phyloP scores from a whole-genome alignment of 345 rosid species.

The Salix viminalis region DNA sequence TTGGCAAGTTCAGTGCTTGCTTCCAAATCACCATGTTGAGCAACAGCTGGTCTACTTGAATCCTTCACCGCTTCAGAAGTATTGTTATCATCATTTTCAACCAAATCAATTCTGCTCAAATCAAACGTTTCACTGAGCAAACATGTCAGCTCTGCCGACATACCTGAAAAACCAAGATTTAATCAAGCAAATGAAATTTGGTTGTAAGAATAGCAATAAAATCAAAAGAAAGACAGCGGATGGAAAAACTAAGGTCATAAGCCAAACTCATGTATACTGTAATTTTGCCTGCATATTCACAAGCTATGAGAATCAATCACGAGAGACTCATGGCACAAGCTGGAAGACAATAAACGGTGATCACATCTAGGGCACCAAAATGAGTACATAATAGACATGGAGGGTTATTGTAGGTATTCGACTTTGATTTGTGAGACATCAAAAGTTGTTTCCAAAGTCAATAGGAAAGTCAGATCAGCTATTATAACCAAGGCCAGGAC shows the following conservation, averaged over 20 bases:
- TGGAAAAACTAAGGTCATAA: background rate
- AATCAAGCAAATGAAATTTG: background rate
- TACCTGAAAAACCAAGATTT: slow-evolving; percentile 47
- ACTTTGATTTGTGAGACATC: background rate
- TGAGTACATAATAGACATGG: background rate
- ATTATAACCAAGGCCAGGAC: background rate
- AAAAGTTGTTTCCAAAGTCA: background rate
- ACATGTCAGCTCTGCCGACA: slow-evolving; percentile 53
- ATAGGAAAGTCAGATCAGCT: background rate
- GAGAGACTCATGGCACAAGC: background rate
- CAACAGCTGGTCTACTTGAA: slow-evolving; percentile 35
- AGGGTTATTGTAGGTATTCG: background rate
- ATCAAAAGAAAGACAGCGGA: background rate
- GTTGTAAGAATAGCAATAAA: background rate
- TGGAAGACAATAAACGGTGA: background rate
- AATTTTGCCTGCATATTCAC: background rate
- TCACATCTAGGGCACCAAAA: background rate
- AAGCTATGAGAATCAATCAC: background rate
- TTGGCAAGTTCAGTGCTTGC: slow-evolving; percentile 22
- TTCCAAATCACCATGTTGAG: slow-evolving; percentile 37
- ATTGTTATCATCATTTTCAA: slow-evolving; percentile 37
- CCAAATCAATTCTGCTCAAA: slow-evolving; percentile 49
- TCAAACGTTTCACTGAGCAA: slow-evolving; percentile 61
- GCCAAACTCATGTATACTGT: background rate
- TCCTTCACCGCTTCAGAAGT: slow-evolving; percentile 34